A percentile compares a stretch with the other conserved stretches of the same genome.
Conservation (phyloP, 2,329 filamentous ascomycete species). For the Clonostachys chloroleuca region DNA sequence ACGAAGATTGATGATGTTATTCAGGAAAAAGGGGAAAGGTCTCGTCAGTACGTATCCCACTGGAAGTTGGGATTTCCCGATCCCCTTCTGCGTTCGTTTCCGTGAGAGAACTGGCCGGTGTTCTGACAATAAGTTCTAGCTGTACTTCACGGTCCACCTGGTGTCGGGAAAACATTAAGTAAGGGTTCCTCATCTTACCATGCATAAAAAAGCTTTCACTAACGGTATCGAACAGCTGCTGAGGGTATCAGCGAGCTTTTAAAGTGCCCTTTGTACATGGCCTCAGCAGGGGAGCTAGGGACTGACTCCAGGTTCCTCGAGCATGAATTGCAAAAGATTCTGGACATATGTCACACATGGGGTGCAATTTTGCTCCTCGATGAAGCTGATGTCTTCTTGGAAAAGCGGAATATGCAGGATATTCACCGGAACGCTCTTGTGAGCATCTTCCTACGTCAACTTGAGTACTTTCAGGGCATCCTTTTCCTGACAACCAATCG, state of each 20-base stretch:
- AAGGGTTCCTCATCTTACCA: no score
- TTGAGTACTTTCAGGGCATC: constrained; percentile 92
- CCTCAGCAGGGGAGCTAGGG: constrained; percentile 76
- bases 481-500: constrained; percentile 87
- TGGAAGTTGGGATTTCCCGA: neutral
- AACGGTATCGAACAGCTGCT: constrained; percentile 37
- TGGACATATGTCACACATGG: constrained; percentile 84
- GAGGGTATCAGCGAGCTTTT: constrained; percentile 83
- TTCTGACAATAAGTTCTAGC: constrained; percentile 22
- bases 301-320: constrained; percentile 73
- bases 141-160: constrained; percentile 80
- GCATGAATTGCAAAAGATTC: constrained; percentile 72
- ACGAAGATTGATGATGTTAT: constrained; percentile 81
- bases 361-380: constrained; percentile 81
- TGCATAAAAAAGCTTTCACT: no score
- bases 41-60: constrained; percentile 54
- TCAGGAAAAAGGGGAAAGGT: constrained; percentile 78
- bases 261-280: constrained; percentile 78
- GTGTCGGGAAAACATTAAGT: constrained; percentile 81
- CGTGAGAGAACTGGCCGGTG: neutral
- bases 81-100: neutral
- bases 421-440: constrained; percentile 83
- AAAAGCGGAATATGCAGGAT: constrained; percentile 78
- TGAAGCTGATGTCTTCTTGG: constrained; percentile 80
- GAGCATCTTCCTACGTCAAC: constrained; percentile 77